Evolutionary conservation across 2,329 filamentous ascomycete genomes (phyloP).

Genomic region (Thyridium curvatum): DNA sequence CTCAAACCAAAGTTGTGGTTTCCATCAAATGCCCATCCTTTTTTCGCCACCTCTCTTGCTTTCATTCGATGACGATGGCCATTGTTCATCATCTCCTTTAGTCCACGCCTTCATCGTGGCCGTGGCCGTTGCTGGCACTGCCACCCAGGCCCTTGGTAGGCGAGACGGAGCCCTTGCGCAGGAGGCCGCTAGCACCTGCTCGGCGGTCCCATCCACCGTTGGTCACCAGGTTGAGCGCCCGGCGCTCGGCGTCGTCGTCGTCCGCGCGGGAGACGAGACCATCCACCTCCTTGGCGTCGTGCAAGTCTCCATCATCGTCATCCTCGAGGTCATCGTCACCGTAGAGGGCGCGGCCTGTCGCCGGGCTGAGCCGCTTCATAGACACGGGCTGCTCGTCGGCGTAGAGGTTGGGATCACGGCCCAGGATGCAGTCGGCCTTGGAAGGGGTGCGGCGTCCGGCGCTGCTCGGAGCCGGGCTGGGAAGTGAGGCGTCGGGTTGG

Average conservation of each 20-base stretch:
- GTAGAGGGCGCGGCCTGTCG: conserved; percentile 30
- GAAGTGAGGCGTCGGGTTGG: conserved; percentile 1
- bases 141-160: neutral
- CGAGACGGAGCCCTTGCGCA: conserved; percentile 15
- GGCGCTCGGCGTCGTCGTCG: conserved; percentile 9
- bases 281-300: conserved; percentile 27
- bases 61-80: too few relatives aligned
- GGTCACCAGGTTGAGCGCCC: conserved; percentile 22
- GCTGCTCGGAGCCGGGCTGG: conserved; percentile 8
- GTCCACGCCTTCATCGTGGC: conserved; percentile 8
- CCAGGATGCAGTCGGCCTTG: conserved; percentile 53
- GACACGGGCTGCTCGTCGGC: conserved; percentile 36
- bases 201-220: conserved; percentile 27
- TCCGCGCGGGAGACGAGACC: conserved; percentile 26
- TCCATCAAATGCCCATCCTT: neutral
- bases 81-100: neutral
- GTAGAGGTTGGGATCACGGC: conserved; percentile 50
- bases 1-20: too few relatives aligned
- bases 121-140: conserved; percentile 5
- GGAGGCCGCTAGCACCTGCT: conserved; percentile 23
- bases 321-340: conserved; percentile 33
- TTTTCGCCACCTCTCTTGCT: neutral
- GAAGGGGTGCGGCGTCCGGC: conserved; percentile 34
- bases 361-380: conserved; percentile 40
- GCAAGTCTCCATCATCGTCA: conserved; percentile 27